A percentile compares a stretch with the other conserved stretches of the same genome.
These are phyloP conservation scores for Colletotrichum sp. DNA, from an alignment of 2,329 filamentous ascomycete species.

Conservation along the genomic window DNA sequence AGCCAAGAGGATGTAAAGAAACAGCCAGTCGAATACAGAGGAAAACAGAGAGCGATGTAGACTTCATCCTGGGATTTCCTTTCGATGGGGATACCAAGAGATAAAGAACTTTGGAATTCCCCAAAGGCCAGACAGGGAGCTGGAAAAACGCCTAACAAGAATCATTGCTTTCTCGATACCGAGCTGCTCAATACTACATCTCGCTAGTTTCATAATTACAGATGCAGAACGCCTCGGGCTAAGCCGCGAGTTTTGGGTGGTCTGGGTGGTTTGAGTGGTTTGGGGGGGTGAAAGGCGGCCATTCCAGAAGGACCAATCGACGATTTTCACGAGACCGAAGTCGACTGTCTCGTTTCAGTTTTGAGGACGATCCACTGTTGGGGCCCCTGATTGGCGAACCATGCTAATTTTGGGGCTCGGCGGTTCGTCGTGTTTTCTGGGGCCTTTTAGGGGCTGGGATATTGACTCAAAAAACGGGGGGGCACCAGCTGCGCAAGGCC, in stretches of 20 bases:
- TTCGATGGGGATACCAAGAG: not conserved
- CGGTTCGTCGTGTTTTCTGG: not conserved
- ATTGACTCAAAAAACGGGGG: not conserved
- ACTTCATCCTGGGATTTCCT: not conserved
- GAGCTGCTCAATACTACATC: not conserved
- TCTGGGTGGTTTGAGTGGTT: not conserved
- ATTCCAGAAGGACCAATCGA: not conserved
- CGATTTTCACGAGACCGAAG: not conserved
- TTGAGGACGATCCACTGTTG: not conserved
- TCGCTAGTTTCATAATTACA: not conserved
- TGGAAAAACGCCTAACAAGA: not conserved
- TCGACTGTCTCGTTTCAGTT: not conserved
- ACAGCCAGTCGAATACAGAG: not conserved
- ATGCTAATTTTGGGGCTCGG: not conserved
- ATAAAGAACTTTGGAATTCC: not conserved
- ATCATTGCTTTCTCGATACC: not conserved
- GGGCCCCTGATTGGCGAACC: not conserved
- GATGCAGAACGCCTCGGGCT: not conserved
- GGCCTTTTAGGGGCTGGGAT: not conserved
- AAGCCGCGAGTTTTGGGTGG: not conserved
- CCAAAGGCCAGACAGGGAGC: not conserved
- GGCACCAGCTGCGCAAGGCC: not conserved
- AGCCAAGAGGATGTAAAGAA: not conserved
- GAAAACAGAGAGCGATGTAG: not conserved
- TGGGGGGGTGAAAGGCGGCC: not conserved